Percentiles rank a stretch among this genome's conserved stretches.
Evolutionary conservation across 2,329 filamentous ascomycete species (phyloP).

Genomic region (Fusarium concolor): DNA sequence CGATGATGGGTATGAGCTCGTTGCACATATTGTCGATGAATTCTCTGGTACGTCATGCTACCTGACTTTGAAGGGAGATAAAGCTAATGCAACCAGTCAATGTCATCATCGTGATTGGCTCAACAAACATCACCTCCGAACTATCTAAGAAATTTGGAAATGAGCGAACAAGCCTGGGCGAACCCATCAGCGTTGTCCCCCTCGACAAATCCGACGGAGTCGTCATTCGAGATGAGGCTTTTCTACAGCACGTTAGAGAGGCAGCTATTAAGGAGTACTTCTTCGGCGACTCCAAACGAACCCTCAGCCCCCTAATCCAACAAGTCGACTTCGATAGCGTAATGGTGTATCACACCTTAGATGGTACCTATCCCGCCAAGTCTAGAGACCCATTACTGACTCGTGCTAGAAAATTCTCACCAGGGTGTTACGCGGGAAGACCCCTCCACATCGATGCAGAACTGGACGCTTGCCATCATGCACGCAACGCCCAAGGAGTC

Average conservation of each 20-base stretch:
- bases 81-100: conserved; percentile 72
- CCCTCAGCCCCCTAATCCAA: conserved; percentile 88
- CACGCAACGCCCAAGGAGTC: conserved; percentile 77
- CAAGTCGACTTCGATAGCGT: conserved; percentile 82
- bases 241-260: conserved; percentile 79
- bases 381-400: conserved; percentile 18
- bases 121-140: conserved; percentile 79
- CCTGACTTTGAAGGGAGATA: rapidly evolving
- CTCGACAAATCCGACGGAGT: conserved; percentile 89
- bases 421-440: conserved; percentile 71
- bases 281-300: conserved; percentile 82
- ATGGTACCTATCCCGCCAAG: conserved; percentile 60
- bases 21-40: conserved; percentile 78
- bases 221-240: conserved; percentile 77
- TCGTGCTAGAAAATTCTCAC: conserved; percentile 45
- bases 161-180: conserved; percentile 67
- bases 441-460: conserved; percentile 76
- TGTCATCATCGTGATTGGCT: conserved; percentile 84
- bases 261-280: conserved; percentile 91
- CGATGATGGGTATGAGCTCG: conserved; percentile 76
- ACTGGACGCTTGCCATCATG: conserved; percentile 87
- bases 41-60: conserved; percentile 57
- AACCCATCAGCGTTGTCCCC: conserved; percentile 79
- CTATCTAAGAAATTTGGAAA: conserved; percentile 75
- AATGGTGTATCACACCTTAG: conserved; percentile 76